Conservation (phyloP, 176 grass and related monocot species). For the Phyllostachys edulis region DNA sequence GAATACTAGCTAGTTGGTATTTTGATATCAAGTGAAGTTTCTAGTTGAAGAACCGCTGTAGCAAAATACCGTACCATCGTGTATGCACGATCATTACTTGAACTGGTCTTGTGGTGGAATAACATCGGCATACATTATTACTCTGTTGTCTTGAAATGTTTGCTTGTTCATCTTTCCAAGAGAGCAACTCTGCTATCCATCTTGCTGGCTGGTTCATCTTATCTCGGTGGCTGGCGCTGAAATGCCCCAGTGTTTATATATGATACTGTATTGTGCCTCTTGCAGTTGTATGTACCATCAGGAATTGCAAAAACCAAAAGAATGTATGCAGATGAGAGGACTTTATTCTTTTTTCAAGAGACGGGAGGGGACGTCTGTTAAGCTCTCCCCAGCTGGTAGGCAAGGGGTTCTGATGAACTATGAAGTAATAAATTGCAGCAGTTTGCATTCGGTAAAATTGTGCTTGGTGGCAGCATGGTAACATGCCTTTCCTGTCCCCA, state of each 20-base stretch:
- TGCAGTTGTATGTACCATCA: background rate
- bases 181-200: background rate
- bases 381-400: too few relatives aligned
- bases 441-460: background rate
- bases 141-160: background rate
- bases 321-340: too few relatives aligned
- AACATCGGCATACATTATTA: conserved; percentile 22
- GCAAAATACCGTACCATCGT: background rate
- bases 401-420: background rate
- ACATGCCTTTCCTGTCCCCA: too few relatives aligned
- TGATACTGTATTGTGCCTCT: background rate
- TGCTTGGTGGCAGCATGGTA: too few relatives aligned
- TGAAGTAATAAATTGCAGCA: background rate
- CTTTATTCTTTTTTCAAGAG: too few relatives aligned
- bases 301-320: too few relatives aligned
- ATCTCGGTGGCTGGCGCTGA: background rate
- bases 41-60: conserved; percentile 11
- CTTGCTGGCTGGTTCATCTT: background rate
- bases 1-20: conserved; percentile 15
- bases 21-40: conserved; percentile 27
- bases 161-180: background rate
- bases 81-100: background rate
- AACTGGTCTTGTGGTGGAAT: conserved; percentile 8
- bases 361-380: too few relatives aligned
- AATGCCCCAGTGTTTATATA: background rate